A percentile compares a stretch with the other conserved stretches of the same genome.
Evolutionary conservation across 192 early-diverging fungal genomes (phyloP).

Genomic region (Coemansia sp.): DNA sequence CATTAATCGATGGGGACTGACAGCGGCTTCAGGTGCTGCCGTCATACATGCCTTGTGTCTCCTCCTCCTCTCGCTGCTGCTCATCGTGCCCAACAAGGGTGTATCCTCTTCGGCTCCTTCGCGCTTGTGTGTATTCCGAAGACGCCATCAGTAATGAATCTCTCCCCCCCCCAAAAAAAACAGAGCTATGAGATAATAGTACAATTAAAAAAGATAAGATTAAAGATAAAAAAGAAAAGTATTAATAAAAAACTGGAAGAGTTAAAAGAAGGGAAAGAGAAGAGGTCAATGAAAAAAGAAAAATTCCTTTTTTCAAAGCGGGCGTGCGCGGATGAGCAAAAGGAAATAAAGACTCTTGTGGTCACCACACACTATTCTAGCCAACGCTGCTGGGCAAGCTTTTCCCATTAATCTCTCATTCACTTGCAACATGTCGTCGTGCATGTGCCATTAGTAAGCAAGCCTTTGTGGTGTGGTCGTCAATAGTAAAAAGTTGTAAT

Average conservation of each 20-base stretch:
- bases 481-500: too few species aligned
- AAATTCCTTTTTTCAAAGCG: background rate
- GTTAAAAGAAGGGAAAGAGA: constrained; percentile 11
- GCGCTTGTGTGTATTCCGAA: background rate
- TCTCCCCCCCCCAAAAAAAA: too few species aligned
- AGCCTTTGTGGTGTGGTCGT: too few species aligned
- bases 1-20: background rate
- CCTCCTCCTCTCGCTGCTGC: background rate
- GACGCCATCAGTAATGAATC: background rate
- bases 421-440: background rate
- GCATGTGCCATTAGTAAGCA: constrained; percentile 2
- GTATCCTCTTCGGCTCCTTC: constrained; percentile 1
- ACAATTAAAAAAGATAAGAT: constrained; percentile 1
- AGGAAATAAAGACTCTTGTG: background rate
- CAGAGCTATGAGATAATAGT: background rate
- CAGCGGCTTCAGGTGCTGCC: background rate
- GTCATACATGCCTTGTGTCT: constrained; percentile 1
- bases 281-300: background rate
- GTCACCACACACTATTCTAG: too few species aligned
- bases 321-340: background rate
- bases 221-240: constrained; percentile 1
- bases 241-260: background rate
- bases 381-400: too few species aligned
- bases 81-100: background rate
- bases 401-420: too few species aligned